Evolutionary conservation across 768 basidiomycete genomes (phyloP).

Genomic region (Terana coerulea): DNA sequence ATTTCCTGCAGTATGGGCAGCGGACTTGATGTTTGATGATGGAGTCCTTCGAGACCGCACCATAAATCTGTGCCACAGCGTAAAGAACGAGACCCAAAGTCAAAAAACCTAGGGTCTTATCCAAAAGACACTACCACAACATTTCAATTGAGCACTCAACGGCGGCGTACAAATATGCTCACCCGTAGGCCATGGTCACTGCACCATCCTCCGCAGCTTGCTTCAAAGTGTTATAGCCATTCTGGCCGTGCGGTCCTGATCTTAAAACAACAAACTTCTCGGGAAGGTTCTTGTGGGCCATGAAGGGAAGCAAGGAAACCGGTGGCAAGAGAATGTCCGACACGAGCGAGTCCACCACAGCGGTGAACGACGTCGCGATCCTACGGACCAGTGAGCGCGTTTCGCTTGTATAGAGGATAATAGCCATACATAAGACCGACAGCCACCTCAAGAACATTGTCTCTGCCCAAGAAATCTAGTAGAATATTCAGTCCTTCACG

Average conservation of each 20-base stretch:
- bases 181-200: conserved; percentile 34
- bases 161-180: neutral
- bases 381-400: neutral
- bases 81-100: conserved; percentile 38
- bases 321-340: conserved; percentile 40
- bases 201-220: conserved; percentile 45
- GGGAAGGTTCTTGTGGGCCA: conserved; percentile 36
- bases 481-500: neutral
- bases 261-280: conserved; percentile 40
- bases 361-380: conserved; percentile 38
- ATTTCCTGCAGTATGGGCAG: conserved; percentile 42
- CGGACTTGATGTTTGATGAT: conserved; percentile 39
- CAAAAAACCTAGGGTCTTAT: conserved; percentile 36
- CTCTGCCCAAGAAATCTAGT: conserved; percentile 26
- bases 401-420: neutral
- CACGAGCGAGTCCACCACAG: conserved; percentile 39
- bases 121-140: conserved; percentile 28
- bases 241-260: conserved; percentile 25
- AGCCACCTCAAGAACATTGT: conserved; percentile 45
- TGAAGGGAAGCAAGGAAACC: conserved; percentile 39
- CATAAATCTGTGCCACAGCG: conserved; percentile 34
- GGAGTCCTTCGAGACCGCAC: conserved; percentile 32
- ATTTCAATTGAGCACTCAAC: neutral
- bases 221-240: conserved; percentile 39
- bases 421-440: conserved; percentile 35